Base-by-base conservation (phyloP, 495 filamentous ascomycete species). In the Glarea lozoyensis region DNA sequence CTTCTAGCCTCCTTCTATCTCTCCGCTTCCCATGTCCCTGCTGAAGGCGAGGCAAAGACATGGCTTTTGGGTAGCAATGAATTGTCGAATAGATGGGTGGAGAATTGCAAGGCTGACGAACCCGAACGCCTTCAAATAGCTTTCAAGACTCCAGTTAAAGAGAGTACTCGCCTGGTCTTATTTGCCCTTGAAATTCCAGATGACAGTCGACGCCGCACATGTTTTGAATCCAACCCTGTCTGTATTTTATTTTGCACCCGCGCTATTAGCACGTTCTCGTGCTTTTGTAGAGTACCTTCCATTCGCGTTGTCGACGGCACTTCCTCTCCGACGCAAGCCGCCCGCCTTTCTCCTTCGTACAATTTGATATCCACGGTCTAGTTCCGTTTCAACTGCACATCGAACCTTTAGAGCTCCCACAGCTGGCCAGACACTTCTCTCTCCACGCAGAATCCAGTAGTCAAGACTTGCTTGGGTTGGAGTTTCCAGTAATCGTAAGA, bases 361-460 rank as follows among this genome's bases (percentile, higher is more conserved):
- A 43, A 79, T 63, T 60, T 93, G 86, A 63, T 93, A 94, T 0
- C 82, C 78, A 36, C 79, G 63, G 57, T 95, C 89, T 15, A 96
- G 64, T 56, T 92, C 86, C 36, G 86, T 80, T 59, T 97, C 90
- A 11, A 96, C 70, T 15, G 80, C 83, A 55, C 86, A 88, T n/a
- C 90, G 67, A 5, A 94, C 78, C 53, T 79, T 82, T 41, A 97
- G 64, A 11, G 88, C 86, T 20, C 77, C 77, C 33, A 94, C 75
- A n/a, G 87, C 86, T 3, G 90, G 90, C 90, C 90, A 97, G 0
- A 94, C 86, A 41, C 84, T 86, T 29, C 82, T 61, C 63, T 96
- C 89, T 6, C 90, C 90, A 31, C 82, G 70, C 15, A 79, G 57
- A 44, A 90, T 87, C 90, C 90, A 96, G 47, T 89, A 82, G 19